Percentiles rank a stretch among this genome's conserved stretches.
These are phyloP conservation scores for Tylopilus sp. DNA, from an alignment of 768 basidiomycete species.

Conservation along the genomic window DNA sequence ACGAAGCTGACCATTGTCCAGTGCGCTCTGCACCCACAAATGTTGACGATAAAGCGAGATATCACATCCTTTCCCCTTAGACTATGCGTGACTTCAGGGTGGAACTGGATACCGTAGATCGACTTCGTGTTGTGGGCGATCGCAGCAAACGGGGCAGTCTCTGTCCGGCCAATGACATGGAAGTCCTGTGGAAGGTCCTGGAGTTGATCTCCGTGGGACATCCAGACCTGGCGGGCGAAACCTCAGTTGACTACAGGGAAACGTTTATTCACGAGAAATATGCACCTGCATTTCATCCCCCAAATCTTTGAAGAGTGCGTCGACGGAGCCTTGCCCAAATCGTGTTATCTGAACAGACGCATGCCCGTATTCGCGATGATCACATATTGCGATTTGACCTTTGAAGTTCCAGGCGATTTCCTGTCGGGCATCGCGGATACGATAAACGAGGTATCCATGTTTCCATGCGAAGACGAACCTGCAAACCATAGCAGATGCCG, in stretches of 20 bases:
- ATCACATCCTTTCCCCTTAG: constrained; percentile 88
- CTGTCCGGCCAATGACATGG: constrained; percentile 82
- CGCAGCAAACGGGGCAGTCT: constrained; percentile 87
- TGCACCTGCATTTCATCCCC: constrained; percentile 87
- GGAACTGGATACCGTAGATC: constrained; percentile 97
- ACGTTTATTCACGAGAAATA: background rate
- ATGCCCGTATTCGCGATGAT: constrained; percentile 94
- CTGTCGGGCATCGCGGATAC: constrained; percentile 37
- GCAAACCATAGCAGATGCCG: constrained; percentile 96
- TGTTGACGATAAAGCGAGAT: constrained; percentile 74
- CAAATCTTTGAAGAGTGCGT: constrained; percentile 81
- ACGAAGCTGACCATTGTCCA: constrained; percentile 85
- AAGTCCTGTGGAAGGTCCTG: constrained; percentile 78
- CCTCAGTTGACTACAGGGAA: background rate
- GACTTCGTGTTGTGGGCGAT: constrained; percentile 87
- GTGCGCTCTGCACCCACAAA: constrained; percentile 75
- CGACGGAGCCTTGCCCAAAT: constrained; percentile 53
- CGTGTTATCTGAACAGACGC: constrained; percentile 76
- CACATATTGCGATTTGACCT: constrained; percentile 80
- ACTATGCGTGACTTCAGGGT: constrained; percentile 97
- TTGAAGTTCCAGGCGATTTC: constrained; percentile 90
- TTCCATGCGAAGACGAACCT: constrained; percentile 46
- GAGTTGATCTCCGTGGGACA: constrained; percentile 98
- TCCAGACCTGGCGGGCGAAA: constrained; percentile 81
- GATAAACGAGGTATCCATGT: background rate